Conservation (phyloP, 768 basidiomycete species). For the Pulveroboletus ravenelii region DNA sequence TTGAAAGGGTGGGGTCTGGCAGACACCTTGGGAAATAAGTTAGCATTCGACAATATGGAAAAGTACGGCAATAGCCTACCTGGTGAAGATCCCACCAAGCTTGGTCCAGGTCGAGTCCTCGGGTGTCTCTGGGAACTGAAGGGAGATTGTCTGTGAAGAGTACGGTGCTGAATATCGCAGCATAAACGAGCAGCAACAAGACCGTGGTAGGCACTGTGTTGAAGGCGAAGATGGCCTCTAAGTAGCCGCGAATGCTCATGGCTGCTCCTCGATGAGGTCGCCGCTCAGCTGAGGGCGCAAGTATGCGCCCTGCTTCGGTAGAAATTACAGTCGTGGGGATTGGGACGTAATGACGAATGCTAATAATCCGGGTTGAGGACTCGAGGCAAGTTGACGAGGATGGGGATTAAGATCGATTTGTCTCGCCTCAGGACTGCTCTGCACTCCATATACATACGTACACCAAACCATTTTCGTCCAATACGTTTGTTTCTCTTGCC, state of each 20-base stretch:
- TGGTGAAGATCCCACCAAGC: constrained; percentile 57
- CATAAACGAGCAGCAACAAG: constrained; percentile 46
- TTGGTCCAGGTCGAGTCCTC: constrained; percentile 44
- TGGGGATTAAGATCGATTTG: too few relatives aligned
- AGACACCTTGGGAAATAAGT: constrained; percentile 44
- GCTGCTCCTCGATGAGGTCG: not conserved
- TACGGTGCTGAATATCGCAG: constrained; percentile 42
- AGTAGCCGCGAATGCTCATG: constrained; percentile 25
- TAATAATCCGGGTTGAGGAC: too few relatives aligned
- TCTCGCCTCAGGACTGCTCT: too few relatives aligned
- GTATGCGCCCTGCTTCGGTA: not conserved
- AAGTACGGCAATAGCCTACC: constrained; percentile 31
- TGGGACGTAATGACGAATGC: not conserved
- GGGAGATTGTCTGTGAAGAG: constrained; percentile 47
- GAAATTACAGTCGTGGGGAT: not conserved
- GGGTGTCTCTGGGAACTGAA: constrained; percentile 39
- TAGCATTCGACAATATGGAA: not conserved
- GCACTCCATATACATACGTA: too few relatives aligned
- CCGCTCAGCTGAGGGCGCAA: not conserved
- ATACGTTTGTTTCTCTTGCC: too few relatives aligned
- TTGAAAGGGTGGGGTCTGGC: constrained; percentile 71
- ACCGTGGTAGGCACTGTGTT: constrained; percentile 41
- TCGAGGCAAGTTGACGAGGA: too few relatives aligned
- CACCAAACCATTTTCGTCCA: too few relatives aligned
- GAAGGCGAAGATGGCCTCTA: constrained; percentile 34